A percentile compares a stretch with the other conserved stretches of the same genome.
Conservation (phyloP, 495 filamentous ascomycete genomes). For the Sabuloglossum arenarium region DNA sequence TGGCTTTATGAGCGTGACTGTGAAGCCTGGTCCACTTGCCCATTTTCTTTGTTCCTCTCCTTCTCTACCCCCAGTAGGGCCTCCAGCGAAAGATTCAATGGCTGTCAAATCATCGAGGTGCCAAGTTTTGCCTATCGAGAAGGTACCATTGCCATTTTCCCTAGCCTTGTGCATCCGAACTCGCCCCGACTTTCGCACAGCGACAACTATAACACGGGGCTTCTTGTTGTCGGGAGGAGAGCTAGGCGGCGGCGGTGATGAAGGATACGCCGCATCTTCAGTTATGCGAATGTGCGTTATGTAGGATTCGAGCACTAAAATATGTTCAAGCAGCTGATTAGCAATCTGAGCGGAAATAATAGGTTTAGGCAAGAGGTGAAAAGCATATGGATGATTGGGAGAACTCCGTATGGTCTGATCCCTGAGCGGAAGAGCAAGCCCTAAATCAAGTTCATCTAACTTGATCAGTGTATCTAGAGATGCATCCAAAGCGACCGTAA, state of each 20-base stretch:
- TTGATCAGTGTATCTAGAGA: neutral
- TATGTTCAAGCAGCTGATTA: neutral
- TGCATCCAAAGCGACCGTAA: neutral
- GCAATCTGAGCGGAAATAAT: slow-evolving; percentile 4
- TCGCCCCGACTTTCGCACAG: slow-evolving; percentile 75
- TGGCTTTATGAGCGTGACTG: slow-evolving; percentile 75
- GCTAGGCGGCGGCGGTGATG: slow-evolving; percentile 59
- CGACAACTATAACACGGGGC: slow-evolving; percentile 70
- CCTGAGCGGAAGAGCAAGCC: neutral
- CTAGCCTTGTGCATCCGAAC: slow-evolving; percentile 93
- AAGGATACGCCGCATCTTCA: slow-evolving; percentile 71
- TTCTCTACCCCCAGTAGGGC: slow-evolving; percentile 25
- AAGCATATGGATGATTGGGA: neutral
- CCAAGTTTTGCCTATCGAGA: slow-evolving; percentile 98
- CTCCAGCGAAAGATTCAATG: slow-evolving; percentile 56
- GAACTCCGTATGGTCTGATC: neutral
- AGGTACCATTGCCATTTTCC: slow-evolving; percentile 81
- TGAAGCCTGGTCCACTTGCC: slow-evolving; percentile 64
- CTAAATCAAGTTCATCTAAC: neutral
- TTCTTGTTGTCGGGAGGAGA: slow-evolving; percentile 58
- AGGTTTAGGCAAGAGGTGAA: too few species aligned
- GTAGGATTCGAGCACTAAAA: slow-evolving; percentile 85
- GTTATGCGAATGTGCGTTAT: slow-evolving; percentile 86
- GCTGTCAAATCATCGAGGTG: slow-evolving; percentile 64
- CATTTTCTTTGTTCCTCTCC: slow-evolving; percentile 51